phyloP scores from a whole-genome alignment of 352 stramenopile species.

The Phytophthora sp. region DNA sequence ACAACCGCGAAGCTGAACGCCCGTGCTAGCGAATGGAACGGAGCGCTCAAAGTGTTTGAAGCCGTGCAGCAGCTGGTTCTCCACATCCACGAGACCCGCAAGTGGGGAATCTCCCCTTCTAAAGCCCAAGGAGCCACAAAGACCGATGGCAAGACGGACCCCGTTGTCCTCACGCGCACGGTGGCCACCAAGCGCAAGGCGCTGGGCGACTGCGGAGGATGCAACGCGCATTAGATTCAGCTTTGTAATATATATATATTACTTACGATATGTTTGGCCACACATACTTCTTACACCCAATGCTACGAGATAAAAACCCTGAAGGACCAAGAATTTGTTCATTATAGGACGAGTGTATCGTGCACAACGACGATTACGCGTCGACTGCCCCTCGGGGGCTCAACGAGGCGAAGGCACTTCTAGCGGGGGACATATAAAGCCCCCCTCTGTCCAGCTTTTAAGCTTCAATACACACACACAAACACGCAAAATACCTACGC shows the following conservation, averaged over 20 bases:
- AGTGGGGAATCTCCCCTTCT: background rate
- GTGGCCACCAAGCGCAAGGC: conserved; percentile 7
- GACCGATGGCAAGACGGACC: conserved; percentile 1
- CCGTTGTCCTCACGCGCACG: conserved; percentile 18
- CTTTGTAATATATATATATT: background rate
- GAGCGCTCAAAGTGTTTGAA: conserved; percentile 50
- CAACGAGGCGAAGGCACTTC: conserved; percentile 50
- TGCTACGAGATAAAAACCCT: conserved; percentile 91
- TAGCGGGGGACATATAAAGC: conserved; percentile 17
- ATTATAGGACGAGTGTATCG: conserved; percentile 81
- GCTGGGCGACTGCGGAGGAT: conserved; percentile 28
- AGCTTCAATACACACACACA: conserved; percentile 15
- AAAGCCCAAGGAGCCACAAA: background rate
- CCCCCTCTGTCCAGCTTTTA: conserved; percentile 32
- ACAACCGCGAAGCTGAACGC: conserved; percentile 73
- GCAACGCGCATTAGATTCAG: conserved; percentile 13
- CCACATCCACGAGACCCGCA: conserved; percentile 55
- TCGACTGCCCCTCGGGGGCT: conserved; percentile 33
- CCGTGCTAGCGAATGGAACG: conserved; percentile 61
- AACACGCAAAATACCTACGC: conserved; percentile 7
- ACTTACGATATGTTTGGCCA: conserved; percentile 58
- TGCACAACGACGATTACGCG: conserved; percentile 36
- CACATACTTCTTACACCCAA: conserved; percentile 91
- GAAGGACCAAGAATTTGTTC: conserved; percentile 65
- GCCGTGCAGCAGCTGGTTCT: conserved; percentile 65